Base-by-base conservation (phyloP, 495 filamentous ascomycete species). In the Pseudoneurospora amorphoporcata region DNA sequence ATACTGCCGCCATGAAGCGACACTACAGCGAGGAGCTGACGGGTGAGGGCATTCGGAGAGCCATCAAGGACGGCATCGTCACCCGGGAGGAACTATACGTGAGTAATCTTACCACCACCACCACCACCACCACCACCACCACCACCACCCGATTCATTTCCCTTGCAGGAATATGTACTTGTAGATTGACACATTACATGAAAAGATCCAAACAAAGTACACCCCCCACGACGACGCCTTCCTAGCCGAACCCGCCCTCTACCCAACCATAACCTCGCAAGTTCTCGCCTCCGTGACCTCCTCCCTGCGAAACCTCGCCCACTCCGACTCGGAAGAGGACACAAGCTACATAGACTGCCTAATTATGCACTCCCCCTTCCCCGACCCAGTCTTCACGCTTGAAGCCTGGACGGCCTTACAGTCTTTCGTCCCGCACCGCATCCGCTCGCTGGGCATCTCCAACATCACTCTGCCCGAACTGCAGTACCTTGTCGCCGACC, bases 181-280 rank as follows among this genome's bases (percentile, higher is more conserved):
- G 23, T 35, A n/a, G 14, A 35, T 35, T 41, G 16, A 38, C 53
- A 4, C 10, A 45, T 32, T 35, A 43, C 32, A 73, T 82, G 69
- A 41, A 41, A 68, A 92, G 90, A 84, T 94, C 32, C 93, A 96
- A 87, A 94, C 93, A 10, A 95, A 95, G 79, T 94, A 89, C 81
- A 92, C 91, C 6, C 84, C 90, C 2, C 73, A 86, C 17, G 81
- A 82, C 43, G 87, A 93, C 75, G 86, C 90, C 69, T 83, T 80
- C 4, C 77, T 84, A 35, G 85, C 87, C 72, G 84, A 88, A 82
- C 91, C 90, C 2, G 76, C 93, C 90, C 79, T 81, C 80, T n/a
- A 80, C 77, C 71, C 82, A 73, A 69, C 84, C 82, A 45, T 84
- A 89, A 73, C 83, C 79, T 39, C 89, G 7, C 91, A 93, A 78